Conservation (phyloP, 2,329 filamentous ascomycete species). For the Ceratocystis smalleyi region DNA sequence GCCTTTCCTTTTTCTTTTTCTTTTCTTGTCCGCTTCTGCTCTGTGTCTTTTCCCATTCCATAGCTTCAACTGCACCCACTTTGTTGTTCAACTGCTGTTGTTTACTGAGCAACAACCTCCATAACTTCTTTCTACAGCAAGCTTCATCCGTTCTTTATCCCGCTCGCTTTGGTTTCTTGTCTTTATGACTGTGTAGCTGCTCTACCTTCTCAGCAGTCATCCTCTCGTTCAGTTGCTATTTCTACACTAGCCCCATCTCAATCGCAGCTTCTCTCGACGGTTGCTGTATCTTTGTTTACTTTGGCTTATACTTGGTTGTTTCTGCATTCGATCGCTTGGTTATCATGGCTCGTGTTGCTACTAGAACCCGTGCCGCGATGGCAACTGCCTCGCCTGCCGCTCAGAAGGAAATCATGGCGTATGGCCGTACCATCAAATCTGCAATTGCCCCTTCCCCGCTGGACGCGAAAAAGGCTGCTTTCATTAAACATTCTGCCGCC, state of each 20-base stretch:
- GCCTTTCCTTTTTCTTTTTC: neutral
- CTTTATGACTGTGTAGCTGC: neutral
- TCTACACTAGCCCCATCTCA: neutral
- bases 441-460: conserved; percentile 16
- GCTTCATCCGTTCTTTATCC: neutral
- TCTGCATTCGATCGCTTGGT: neutral
- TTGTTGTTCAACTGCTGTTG: neutral
- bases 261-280: neutral
- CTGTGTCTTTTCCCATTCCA: neutral
- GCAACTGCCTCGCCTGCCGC: conserved; percentile 11
- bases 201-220: neutral
- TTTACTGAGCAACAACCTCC: neutral
- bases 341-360: conserved; percentile 16
- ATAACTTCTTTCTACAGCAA: neutral
- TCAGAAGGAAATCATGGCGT: conserved; percentile 12
- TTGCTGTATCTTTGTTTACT: conserved; percentile 6
- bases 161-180: neutral
- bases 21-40: no score
- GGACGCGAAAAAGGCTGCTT: conserved; percentile 24
- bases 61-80: neutral
- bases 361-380: conserved; percentile 13
- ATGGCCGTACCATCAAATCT: conserved; percentile 19
- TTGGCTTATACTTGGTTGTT: neutral
- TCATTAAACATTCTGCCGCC: neutral
- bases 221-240: neutral